phyloP scores from a whole-genome alignment of 768 basidiomycete species.

The Pleurotus cornucopiae region DNA sequence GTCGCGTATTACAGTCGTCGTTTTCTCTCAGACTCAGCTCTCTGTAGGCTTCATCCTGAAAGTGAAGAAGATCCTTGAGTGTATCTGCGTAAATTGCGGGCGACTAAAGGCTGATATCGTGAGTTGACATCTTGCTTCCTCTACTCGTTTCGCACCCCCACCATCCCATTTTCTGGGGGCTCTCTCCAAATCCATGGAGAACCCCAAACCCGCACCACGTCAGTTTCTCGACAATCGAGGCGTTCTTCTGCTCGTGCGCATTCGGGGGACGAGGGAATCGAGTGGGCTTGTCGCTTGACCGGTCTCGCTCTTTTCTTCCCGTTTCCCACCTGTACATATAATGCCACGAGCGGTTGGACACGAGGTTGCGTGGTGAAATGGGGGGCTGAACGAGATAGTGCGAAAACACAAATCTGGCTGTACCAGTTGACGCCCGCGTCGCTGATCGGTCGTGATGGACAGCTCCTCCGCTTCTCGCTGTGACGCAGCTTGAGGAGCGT shows the following conservation, averaged over 20 bases:
- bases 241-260: conserved; percentile 68
- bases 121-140: conserved; percentile 73
- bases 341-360: conserved; percentile 79
- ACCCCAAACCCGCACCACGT: conserved; percentile 91
- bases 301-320: conserved; percentile 46
- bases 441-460: conserved; percentile 35
- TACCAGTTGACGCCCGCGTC: conserved; percentile 28
- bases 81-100: conserved; percentile 98
- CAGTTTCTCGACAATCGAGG: conserved; percentile 73
- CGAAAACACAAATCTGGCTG: conserved; percentile 41
- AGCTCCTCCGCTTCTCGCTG: conserved; percentile 56
- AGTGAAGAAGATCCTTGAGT: conserved; percentile 99
- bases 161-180: conserved; percentile 97
- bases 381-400: conserved; percentile 96
- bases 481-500: conserved; percentile 62
- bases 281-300: conserved; percentile 94
- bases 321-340: conserved; percentile 30
- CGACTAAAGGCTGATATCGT: conserved; percentile 96
- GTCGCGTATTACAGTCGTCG: conserved; percentile 21
- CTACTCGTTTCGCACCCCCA: conserved; percentile 92
- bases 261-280: conserved; percentile 46
- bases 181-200: conserved; percentile 90
- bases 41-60: conserved; percentile 89
- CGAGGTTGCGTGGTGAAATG: conserved; percentile 92
- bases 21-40: conserved; percentile 2